phyloP scores from a whole-genome alignment of 2,329 filamentous ascomycete genomes.

The Aspergillus arachidicola region DNA sequence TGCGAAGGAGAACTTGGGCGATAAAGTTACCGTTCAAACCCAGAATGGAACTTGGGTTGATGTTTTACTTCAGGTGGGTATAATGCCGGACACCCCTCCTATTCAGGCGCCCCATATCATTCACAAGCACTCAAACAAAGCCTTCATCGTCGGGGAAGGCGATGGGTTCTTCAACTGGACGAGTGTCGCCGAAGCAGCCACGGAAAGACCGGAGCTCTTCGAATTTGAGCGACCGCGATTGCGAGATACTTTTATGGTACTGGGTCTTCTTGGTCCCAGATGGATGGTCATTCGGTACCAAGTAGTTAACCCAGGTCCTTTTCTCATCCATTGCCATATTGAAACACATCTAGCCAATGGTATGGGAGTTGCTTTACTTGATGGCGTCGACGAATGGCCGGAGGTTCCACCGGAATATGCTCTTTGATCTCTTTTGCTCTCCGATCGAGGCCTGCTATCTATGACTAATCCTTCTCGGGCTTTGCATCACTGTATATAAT shows the following conservation, averaged over 20 bases:
- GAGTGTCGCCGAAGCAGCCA: slow-evolving; percentile 44
- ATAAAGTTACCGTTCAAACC: slow-evolving; percentile 34
- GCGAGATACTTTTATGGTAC: slow-evolving; percentile 46
- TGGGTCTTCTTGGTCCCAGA: slow-evolving; percentile 26
- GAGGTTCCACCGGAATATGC: slow-evolving; percentile 29
- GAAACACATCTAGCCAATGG: slow-evolving; percentile 51
- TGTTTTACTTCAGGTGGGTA: slow-evolving; percentile 35
- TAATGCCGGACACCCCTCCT: slow-evolving; percentile 23
- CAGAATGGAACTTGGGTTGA: slow-evolving; percentile 45
- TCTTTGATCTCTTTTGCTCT: not conserved
- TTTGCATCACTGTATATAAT: not conserved
- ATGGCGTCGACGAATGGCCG: slow-evolving; percentile 53
- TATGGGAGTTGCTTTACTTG: slow-evolving; percentile 52
- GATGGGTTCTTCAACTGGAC: slow-evolving; percentile 43
- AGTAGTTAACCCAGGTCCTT: slow-evolving; percentile 50
- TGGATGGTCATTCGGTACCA: slow-evolving; percentile 53
- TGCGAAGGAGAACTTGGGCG: slow-evolving; percentile 25
- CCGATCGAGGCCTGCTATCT: not conserved
- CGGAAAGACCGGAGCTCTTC: slow-evolving; percentile 45
- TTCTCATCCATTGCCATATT: slow-evolving; percentile 55
- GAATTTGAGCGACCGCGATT: slow-evolving; percentile 48
- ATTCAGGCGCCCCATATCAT: slow-evolving; percentile 46
- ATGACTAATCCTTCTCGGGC: not conserved
- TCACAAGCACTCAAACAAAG: slow-evolving; percentile 53
- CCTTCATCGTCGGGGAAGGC: slow-evolving; percentile 47